Evolutionary conservation across 1,284 basidiomycete genomes (phyloP).

Genomic region (Cutaneotrichosporon sp.): DNA sequence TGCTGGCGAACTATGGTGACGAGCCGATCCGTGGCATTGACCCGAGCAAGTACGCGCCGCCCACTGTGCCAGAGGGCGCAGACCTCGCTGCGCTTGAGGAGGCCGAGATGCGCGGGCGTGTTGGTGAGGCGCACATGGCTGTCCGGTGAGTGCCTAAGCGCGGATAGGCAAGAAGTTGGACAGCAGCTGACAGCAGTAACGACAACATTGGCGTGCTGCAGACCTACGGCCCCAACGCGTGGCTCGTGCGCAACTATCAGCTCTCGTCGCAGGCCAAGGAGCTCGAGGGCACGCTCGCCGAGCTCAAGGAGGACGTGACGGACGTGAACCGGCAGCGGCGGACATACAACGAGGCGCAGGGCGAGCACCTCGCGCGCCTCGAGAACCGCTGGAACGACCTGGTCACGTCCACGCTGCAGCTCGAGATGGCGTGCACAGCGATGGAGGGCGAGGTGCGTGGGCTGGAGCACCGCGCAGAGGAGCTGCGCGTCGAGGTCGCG

Average conservation of each 20-base stretch:
- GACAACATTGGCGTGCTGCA: constrained; percentile 82
- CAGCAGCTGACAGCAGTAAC: constrained; percentile 60
- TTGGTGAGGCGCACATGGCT: constrained; percentile 87
- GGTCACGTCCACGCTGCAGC: constrained; percentile 47
- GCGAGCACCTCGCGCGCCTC: constrained; percentile 45
- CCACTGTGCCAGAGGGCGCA: constrained; percentile 61
- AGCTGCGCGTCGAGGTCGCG: constrained; percentile 42
- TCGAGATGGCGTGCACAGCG: constrained; percentile 52
- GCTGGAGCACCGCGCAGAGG: constrained; percentile 42
- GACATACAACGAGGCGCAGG: constrained; percentile 59
- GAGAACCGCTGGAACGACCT: constrained; percentile 52
- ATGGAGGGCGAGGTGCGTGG: constrained; percentile 50
- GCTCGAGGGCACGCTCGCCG: constrained; percentile 70
- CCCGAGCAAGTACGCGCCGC: constrained; percentile 75
- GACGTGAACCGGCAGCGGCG: constrained; percentile 84
- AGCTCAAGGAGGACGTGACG: constrained; percentile 70
- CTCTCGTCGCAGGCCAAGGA: constrained; percentile 75
- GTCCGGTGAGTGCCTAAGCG: constrained; percentile 63
- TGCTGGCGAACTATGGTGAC: constrained; percentile 66
- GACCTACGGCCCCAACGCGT: constrained; percentile 85
- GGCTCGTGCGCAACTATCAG: constrained; percentile 86
- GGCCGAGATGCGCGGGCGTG: constrained; percentile 75
- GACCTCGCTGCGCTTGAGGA: constrained; percentile 75
- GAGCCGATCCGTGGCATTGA: constrained; percentile 67
- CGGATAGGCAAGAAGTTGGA: too few relatives aligned